Percentiles rank a stretch among this genome's conserved stretches.
Evolutionary conservation across 176 grass and related monocot species (phyloP).

Genomic region (Pharus latifolius): DNA sequence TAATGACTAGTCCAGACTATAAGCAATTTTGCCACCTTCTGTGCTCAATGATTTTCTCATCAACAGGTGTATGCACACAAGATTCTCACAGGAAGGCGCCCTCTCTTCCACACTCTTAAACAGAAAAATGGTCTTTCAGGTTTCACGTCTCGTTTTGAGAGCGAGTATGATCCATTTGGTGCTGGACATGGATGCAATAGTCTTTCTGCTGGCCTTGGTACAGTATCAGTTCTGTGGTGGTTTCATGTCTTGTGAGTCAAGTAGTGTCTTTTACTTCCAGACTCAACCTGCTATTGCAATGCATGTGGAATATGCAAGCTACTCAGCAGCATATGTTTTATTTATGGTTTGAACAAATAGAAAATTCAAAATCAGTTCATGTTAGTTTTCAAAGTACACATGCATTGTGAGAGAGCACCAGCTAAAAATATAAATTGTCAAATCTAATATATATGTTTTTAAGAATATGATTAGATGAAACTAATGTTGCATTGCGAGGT

Average conservation of each 20-base stretch:
- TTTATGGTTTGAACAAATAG: background rate
- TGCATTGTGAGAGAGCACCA: background rate
- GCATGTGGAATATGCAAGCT: background rate
- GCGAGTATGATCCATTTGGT: conserved; percentile 65
- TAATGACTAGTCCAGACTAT: background rate
- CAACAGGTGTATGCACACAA: conserved; percentile 74
- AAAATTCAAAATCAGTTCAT: background rate
- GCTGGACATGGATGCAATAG: conserved; percentile 83
- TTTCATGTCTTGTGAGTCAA: background rate
- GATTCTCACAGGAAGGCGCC: conserved; percentile 69
- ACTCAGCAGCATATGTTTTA: background rate
- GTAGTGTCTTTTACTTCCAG: background rate
- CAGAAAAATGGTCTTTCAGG: conserved; percentile 57
- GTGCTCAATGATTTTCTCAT: conserved; percentile 1
- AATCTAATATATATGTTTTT: background rate
- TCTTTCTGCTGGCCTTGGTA: conserved; percentile 70
- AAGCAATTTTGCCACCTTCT: background rate
- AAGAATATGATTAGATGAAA: too few species aligned
- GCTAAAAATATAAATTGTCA: background rate
- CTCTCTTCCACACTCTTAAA: conserved; percentile 55
- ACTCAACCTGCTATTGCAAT: background rate
- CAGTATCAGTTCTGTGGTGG: background rate
- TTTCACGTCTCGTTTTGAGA: conserved; percentile 71
- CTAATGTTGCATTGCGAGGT: too few species aligned
- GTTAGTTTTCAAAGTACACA: background rate